These are phyloP conservation scores for Stemphylium lycopersici DNA, from an alignment of 2,329 filamentous ascomycete genomes.

Conservation along the genomic window DNA sequence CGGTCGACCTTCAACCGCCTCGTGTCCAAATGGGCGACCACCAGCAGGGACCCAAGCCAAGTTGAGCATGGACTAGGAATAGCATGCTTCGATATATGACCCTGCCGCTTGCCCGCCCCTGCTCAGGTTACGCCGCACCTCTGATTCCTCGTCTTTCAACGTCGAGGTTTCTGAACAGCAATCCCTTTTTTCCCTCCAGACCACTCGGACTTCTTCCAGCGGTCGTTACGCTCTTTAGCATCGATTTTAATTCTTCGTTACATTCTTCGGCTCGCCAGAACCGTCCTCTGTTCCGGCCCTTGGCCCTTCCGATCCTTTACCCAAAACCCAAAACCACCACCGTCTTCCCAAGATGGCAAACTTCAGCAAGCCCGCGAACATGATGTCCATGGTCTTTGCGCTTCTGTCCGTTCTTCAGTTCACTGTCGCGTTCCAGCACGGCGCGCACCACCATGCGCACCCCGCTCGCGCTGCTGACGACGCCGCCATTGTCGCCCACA, in stretches of 20 bases:
- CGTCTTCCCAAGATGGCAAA: conserved; percentile 35
- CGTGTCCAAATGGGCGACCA: conserved; percentile 24
- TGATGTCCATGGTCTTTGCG: conserved; percentile 43
- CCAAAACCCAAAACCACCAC: conserved; percentile 9
- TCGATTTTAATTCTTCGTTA: conserved; percentile 15
- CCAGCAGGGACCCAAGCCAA: conserved; percentile 20
- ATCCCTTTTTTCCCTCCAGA: conserved; percentile 32
- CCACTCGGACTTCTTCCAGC: conserved; percentile 35
- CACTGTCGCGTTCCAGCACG: conserved; percentile 38
- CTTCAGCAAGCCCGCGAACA: conserved; percentile 44
- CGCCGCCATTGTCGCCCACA: conserved; percentile 28
- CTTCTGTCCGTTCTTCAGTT: conserved; percentile 43
- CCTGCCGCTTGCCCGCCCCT: conserved; percentile 34
- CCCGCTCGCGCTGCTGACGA: conserved; percentile 24
- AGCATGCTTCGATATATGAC: conserved; percentile 39
- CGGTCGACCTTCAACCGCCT: conserved; percentile 30
- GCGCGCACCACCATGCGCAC: conserved; percentile 28
- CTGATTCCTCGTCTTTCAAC: conserved; percentile 39
- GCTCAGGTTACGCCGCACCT: conserved; percentile 28
- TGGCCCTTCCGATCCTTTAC: conserved; percentile 16
- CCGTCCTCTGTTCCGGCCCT: conserved; percentile 18
- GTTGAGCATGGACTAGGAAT: conserved; percentile 32
- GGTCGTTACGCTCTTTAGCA: conserved; percentile 46
- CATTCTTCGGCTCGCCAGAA: conserved; percentile 13
- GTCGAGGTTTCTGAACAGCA: conserved; percentile 33